Evolutionary conservation across 495 filamentous ascomycete genomes (phyloP).

Genomic region (Podospora tetraspora): DNA sequence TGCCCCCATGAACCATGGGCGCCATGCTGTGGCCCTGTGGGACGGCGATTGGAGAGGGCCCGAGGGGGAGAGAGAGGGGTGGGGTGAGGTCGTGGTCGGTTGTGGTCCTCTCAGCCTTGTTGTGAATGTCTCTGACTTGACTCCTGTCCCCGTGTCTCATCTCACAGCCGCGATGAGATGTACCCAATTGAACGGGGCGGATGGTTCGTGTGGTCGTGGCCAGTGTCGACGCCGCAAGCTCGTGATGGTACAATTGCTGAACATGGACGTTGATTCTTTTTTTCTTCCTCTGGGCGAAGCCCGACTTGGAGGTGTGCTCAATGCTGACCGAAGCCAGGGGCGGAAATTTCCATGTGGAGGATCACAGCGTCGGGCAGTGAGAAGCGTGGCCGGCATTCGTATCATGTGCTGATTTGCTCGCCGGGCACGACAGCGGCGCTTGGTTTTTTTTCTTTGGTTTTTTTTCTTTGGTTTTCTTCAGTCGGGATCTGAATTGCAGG

Average conservation of each 20-base stretch:
- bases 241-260: neutral
- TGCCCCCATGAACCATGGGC: neutral
- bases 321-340: neutral
- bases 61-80: neutral
- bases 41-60: neutral
- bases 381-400: neutral
- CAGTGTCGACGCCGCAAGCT: neutral
- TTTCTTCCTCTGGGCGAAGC: neutral
- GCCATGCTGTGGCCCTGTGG: neutral
- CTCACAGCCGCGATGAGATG: neutral
- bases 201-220: neutral
- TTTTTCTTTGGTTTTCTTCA: neutral
- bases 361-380: neutral
- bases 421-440: neutral
- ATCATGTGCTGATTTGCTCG: neutral
- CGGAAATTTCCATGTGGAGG: neutral
- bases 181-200: neutral
- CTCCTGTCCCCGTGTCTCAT: neutral
- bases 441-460: neutral
- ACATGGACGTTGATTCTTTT: neutral
- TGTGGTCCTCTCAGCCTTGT: neutral
- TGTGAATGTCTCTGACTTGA: neutral
- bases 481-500: neutral
- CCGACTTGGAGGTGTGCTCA: neutral
- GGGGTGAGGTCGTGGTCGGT: neutral